Evolutionary conservation across 306 rosid genomes (phyloP), one percentile per base, ranked within the genome.

Genomic region (Pterocarpus macrocarpus): DNA sequence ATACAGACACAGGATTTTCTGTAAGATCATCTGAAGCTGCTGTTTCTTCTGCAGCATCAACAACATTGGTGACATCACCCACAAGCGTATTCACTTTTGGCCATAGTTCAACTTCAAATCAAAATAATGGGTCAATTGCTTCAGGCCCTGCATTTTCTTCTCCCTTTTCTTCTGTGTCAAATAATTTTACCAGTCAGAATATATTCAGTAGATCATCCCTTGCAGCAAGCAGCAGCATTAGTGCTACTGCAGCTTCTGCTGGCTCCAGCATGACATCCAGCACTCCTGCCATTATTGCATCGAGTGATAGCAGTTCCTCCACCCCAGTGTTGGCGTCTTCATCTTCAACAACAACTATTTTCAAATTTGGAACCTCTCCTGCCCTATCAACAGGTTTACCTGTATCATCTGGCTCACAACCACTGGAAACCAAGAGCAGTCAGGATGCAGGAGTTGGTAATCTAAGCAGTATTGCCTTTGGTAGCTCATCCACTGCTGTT

Each of bases 71-170:
- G 50, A 59, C 87, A 36, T 50, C 89, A 43, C 78, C 88, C 56
- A 53, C 78, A 43, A 73, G 87, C 53, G 68, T 78, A 72, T 85
- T 81, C 67, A 55, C 83, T 56, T 76, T 87, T 65, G 78, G 84
- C 45, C 71, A 44, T 64, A 87, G 75, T 85, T 84, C 86, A 56
- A 86, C 70, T 84, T 84, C 86, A 56, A 79, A 69, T 80, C 84
- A 84, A 41, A 92, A 64, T 67, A 89, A 80, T 57, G 96, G 93
- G 34, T 77, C 89, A 75, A 41, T 73, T 81, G 76, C 87, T 83
- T 69, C 88, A 32, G 80, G 58, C 78, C 72, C 90, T 66, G 73
- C 81, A 67, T 73, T 80, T 64, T 67, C 90, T 69, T 47, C 82
- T 55, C 69, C 90, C 14, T 28, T 69, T 72, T 43, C 83, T 71